Base-by-base conservation (phyloP, 164 flowering plant genomes). In the Macadamia tetraphylla region DNA sequence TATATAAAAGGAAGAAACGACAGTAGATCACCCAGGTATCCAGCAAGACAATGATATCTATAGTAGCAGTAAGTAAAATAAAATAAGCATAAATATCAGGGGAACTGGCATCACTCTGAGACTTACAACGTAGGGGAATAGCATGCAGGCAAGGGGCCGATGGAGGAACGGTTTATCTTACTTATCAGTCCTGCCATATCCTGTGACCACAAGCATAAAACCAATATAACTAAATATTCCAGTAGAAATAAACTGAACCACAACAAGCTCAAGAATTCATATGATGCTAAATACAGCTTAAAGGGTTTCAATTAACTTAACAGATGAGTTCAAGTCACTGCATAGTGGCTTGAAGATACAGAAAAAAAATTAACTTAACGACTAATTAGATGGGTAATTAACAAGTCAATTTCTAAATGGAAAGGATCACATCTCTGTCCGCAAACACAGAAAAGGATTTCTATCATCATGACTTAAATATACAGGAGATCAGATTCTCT, bases 101-200 rank as follows among this genome's bases (percentile, higher is more conserved):
- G 3, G 58, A 15, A 40, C 35, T 31, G 58, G n/a, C 49, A 66
- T 46, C 63, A 43, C 15, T 63, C 42, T 86, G 90, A 29, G 51
- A 83, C 99, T 94, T 84, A 94, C 99, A 88, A 70, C 31, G 83
- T 73, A n/a, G 93, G 76, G 14, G 93, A 86, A 71, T 88, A 88
- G 12, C 82, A 67, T 60, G 83, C 80, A 17, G 93, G 93, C n/a
- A 88, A 81, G 12, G 93, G 86, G 60, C 91, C 83, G 66, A 88
- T 77, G 67, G 78, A 66, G 62, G 84, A 83, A 74, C 86, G 70
- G 70, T 86, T 86, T 40, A 88, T 86, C 71, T 88, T 88, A 81
- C 84, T 86, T 71, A 86, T 79, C 35, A 88, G 91, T 55, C 83
- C 82, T 64, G 87, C 77, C 86, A 82, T 82, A 77, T 94, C 99